Evolutionary conservation across 2,329 filamentous ascomycete species (phyloP).

Genomic region (Juglanconis juglandina): DNA sequence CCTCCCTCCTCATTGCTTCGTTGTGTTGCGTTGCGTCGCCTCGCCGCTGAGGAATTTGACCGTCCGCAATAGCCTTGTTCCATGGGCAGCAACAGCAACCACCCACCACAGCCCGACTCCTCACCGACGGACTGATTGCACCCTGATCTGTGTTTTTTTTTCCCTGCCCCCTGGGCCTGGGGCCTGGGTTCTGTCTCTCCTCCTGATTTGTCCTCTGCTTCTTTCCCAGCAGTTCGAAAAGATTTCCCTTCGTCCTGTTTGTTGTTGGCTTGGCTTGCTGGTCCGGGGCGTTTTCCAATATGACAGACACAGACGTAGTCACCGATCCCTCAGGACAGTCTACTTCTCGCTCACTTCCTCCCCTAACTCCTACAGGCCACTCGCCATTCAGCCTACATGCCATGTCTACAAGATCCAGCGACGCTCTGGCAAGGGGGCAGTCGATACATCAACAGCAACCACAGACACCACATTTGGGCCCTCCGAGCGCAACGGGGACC

Average conservation of each 20-base stretch:
- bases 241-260: conserved; percentile 2
- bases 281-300: conserved; percentile 10
- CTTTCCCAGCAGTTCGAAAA: not conserved
- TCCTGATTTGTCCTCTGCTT: conserved; percentile 12
- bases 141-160: not conserved
- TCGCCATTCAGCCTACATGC: conserved; percentile 16
- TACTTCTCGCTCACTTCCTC: conserved; percentile 15
- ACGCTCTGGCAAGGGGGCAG: conserved; percentile 16
- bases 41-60: conserved; percentile 6
- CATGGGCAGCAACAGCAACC: conserved; percentile 11
- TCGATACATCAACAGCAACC: conserved; percentile 5
- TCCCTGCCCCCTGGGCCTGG: conserved; percentile 5
- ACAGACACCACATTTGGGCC: not conserved
- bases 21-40: not conserved
- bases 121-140: not conserved
- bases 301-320: conserved; percentile 20
- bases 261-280: conserved; percentile 13
- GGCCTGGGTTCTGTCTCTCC: conserved; percentile 1
- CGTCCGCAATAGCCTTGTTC: conserved; percentile 6
- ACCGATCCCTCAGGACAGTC: conserved; percentile 18
- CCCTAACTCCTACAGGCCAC: conserved; percentile 10
- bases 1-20: conserved; percentile 12
- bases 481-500: not conserved
- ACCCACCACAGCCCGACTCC: not conserved
- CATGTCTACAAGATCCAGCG: conserved; percentile 21